A percentile compares a stretch with the other conserved stretches of the same genome.
Evolutionary conservation across 2,329 filamentous ascomycete genomes (phyloP).

Genomic region (Xylogone sp.): DNA sequence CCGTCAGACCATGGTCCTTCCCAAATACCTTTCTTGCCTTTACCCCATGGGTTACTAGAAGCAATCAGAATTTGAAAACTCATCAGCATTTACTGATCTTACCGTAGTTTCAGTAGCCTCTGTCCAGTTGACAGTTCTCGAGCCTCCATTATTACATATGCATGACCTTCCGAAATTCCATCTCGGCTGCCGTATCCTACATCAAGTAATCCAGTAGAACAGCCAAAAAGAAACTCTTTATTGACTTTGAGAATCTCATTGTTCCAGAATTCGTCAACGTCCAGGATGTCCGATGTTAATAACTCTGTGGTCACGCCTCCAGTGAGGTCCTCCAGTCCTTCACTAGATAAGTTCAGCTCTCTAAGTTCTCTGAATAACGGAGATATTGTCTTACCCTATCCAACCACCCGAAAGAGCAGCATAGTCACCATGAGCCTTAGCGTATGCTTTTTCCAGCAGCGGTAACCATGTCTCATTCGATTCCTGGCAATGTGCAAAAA

Average conservation of each 20-base stretch:
- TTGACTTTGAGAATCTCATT: conserved; percentile 80
- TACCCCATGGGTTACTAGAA: conserved; percentile 53
- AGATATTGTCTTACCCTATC: conserved; percentile 24
- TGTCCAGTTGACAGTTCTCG: conserved; percentile 47
- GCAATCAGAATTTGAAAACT: neutral
- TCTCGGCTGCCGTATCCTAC: conserved; percentile 57
- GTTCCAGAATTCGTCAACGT: conserved; percentile 79
- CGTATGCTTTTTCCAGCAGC: conserved; percentile 77
- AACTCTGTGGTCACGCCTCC: conserved; percentile 69
- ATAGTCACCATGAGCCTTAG: conserved; percentile 81
- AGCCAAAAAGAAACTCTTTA: conserved; percentile 74
- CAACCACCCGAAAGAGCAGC: conserved; percentile 71
- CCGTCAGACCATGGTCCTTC: conserved; percentile 56
- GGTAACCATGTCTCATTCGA: conserved; percentile 81
- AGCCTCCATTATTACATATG: conserved; percentile 59
- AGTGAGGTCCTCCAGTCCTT: conserved; percentile 55
- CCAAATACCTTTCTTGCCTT: conserved; percentile 54
- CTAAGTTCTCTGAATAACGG: neutral
- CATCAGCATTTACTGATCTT: neutral
- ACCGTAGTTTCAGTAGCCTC: conserved; percentile 52
- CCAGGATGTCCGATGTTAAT: conserved; percentile 68
- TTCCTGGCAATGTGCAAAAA: conserved; percentile 72
- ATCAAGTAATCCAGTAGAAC: conserved; percentile 60
- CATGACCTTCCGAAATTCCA: conserved; percentile 55
- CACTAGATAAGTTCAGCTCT: conserved; percentile 21